These are phyloP conservation scores for Mortierella sp. DNA, from an alignment of 371 early-diverging fungal genomes.

Conservation along the genomic window DNA sequence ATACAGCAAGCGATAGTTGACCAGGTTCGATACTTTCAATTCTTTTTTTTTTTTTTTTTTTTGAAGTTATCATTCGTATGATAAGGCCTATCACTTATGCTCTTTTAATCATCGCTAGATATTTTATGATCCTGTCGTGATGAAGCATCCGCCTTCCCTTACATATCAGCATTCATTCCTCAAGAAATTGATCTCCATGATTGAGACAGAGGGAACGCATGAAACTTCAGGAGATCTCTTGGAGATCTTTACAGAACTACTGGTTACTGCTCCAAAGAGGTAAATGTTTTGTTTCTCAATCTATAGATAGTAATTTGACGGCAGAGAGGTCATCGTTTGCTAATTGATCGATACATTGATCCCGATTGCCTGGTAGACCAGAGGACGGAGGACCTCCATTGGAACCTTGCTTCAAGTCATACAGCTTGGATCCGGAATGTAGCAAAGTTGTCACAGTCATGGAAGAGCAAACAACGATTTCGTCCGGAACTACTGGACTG, in stretches of 20 bases:
- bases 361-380: constrained; percentile 11
- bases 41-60: background rate
- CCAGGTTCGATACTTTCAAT: constrained; percentile 14
- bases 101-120: constrained; percentile 18
- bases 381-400: constrained; percentile 53
- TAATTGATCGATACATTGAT: background rate
- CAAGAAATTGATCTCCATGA: constrained; percentile 41
- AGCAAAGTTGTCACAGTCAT: constrained; percentile 46
- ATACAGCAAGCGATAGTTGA: constrained; percentile 48
- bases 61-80: background rate
- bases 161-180: constrained; percentile 46
- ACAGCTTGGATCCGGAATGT: constrained; percentile 37
- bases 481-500: constrained; percentile 49
- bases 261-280: constrained; percentile 49
- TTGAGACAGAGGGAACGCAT: constrained; percentile 29
- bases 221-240: constrained; percentile 40
- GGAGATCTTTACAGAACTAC: constrained; percentile 42
- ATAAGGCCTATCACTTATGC: background rate
- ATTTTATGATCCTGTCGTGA: constrained; percentile 31
- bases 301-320: background rate
- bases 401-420: constrained; percentile 49
- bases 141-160: constrained; percentile 47
- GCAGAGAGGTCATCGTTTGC: background rate
- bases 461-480: constrained; percentile 55
- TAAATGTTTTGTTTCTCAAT: background rate